Percentiles rank a stretch among this genome's conserved stretches.
Conservation (phyloP, 768 basidiomycete species). For the Suillus spraguei region DNA sequence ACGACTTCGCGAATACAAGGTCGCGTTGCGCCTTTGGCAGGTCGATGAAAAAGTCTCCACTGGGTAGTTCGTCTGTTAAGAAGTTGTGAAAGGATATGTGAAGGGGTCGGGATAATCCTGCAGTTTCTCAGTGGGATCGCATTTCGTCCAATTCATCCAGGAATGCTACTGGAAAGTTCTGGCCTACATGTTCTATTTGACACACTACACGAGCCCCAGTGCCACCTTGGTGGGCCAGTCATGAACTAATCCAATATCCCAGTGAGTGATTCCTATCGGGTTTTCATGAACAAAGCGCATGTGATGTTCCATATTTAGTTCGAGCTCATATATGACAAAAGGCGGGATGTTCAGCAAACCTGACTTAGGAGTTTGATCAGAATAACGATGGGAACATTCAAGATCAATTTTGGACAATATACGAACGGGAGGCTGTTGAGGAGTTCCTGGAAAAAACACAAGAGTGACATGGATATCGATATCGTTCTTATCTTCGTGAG, state of each 20-base stretch:
- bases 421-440: slow-evolving; percentile 19
- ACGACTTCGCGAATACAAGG: no score
- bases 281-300: background rate
- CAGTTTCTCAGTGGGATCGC: background rate
- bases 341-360: background rate
- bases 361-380: background rate
- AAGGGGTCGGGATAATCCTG: background rate
- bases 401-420: slow-evolving; percentile 18
- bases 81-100: no score
- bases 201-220: background rate
- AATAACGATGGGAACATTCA: background rate
- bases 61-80: no score
- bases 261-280: background rate
- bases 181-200: background rate
- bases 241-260: background rate
- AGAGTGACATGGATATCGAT: slow-evolving; percentile 22
- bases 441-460: slow-evolving; percentile 21
- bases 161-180: background rate
- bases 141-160: background rate
- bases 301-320: background rate
- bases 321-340: background rate
- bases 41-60: no score
- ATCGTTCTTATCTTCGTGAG: slow-evolving; percentile 26
- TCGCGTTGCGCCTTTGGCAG: no score
- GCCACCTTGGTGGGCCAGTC: background rate